phyloP scores from a whole-genome alignment of 1,284 basidiomycete genomes.

The Laetiporus sulphureus region DNA sequence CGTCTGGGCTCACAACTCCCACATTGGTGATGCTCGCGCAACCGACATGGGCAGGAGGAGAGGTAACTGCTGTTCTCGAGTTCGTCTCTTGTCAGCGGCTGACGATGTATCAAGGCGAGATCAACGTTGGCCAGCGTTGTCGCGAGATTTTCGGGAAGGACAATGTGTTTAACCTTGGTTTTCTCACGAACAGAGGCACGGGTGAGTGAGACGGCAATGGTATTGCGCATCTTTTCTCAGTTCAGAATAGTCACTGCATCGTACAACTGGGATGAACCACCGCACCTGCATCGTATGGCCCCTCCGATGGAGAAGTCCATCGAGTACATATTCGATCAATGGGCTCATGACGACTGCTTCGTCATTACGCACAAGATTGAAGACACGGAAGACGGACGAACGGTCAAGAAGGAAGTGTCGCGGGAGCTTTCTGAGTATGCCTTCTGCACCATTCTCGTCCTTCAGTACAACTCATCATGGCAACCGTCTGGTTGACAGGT shows the following conservation, averaged over 20 bases:
- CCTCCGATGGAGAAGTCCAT: constrained; percentile 18
- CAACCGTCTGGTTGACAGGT: constrained; percentile 8
- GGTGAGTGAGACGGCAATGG: constrained; percentile 8
- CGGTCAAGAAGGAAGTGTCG: constrained; percentile 16
- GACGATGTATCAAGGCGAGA: constrained; percentile 18
- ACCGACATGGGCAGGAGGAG: constrained; percentile 23
- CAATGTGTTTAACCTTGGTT: constrained; percentile 24
- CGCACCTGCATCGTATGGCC: constrained; percentile 19
- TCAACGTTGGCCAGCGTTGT: constrained; percentile 25
- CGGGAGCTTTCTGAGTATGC: constrained; percentile 18
- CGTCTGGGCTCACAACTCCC: constrained; percentile 26
- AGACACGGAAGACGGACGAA: constrained; percentile 12
- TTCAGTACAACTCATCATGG: not conserved
- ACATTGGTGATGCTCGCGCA: constrained; percentile 24
- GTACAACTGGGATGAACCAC: constrained; percentile 24
- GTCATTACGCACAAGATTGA: constrained; percentile 19
- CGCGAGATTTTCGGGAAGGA: constrained; percentile 22
- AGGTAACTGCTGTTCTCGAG: constrained; percentile 5
- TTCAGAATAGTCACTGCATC: constrained; percentile 19
- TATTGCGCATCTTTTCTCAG: not conserved
- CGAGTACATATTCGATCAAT: constrained; percentile 19
- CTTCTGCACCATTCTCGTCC: not conserved
- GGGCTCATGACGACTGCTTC: constrained; percentile 14
- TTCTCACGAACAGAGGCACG: constrained; percentile 22
- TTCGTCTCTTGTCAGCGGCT: not conserved